Conservation (phyloP, 1,284 basidiomycete genomes). For the Trametes versicolor region DNA sequence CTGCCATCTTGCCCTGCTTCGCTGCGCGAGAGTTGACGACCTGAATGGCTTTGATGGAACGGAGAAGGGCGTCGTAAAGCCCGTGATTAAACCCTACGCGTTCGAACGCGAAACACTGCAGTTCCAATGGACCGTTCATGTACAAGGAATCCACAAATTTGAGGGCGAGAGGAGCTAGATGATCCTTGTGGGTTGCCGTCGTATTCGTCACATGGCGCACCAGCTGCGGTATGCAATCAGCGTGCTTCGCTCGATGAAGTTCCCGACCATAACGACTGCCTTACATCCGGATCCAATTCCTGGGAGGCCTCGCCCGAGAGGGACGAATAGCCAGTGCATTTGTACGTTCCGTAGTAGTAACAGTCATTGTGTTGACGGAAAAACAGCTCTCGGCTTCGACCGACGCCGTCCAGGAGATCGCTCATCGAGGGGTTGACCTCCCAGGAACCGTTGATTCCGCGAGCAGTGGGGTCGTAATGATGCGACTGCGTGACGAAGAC, state of each 20-base stretch:
- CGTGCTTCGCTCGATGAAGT: background rate
- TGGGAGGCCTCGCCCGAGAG: background rate
- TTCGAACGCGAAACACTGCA: constrained; percentile 12
- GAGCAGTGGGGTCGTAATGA: constrained; percentile 16
- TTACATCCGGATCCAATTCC: background rate
- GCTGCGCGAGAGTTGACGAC: constrained; percentile 6
- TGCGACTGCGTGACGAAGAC: constrained; percentile 8
- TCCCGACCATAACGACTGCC: background rate
- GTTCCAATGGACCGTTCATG: constrained; percentile 4
- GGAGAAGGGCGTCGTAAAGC: constrained; percentile 1
- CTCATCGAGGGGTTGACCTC: background rate
- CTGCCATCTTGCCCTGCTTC: background rate
- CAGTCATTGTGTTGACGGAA: constrained; percentile 3
- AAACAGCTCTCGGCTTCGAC: constrained; percentile 10
- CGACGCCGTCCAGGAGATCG: background rate
- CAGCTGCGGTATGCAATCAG: background rate
- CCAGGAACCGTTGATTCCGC: constrained; percentile 4
- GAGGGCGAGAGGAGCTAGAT: constrained; percentile 16
- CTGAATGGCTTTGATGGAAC: constrained; percentile 15
- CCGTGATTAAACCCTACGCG: constrained; percentile 13
- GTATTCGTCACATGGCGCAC: background rate
- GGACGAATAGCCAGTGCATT: background rate
- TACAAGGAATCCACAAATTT: constrained; percentile 17
- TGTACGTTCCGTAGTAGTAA: constrained; percentile 28
- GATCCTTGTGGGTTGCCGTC: constrained; percentile 9